These are phyloP conservation scores for Gaeumannomyces tritici DNA, from an alignment of 2,329 filamentous ascomycete species.

Conservation along the genomic window DNA sequence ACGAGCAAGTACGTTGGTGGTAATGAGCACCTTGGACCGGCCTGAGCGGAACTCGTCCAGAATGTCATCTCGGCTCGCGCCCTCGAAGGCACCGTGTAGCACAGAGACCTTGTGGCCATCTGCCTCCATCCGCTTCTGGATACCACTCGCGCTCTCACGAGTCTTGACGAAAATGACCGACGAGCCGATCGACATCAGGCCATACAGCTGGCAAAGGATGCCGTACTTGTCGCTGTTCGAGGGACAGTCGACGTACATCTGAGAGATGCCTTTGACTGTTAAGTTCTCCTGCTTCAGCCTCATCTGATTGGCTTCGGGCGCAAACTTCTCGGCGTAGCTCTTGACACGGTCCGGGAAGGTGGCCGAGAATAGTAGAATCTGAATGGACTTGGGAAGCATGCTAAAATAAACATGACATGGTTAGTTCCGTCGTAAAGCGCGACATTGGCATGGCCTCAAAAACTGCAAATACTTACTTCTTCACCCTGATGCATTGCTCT, in stretches of 20 bases:
- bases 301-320: conserved; percentile 76
- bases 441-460: background rate
- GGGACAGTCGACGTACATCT: conserved; percentile 93
- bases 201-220: conserved; percentile 85
- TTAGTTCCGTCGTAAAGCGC: conserved; percentile 6
- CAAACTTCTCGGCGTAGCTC: conserved; percentile 73
- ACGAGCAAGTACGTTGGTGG: conserved; percentile 91
- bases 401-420: conserved; percentile 28
- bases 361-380: conserved; percentile 91
- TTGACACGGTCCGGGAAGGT: conserved; percentile 84
- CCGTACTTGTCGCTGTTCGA: conserved; percentile 77
- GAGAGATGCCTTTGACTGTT: conserved; percentile 93
- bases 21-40: conserved; percentile 90
- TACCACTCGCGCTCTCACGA: conserved; percentile 74
- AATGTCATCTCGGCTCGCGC: conserved; percentile 69
- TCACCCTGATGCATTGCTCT: conserved; percentile 88
- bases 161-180: conserved; percentile 98
- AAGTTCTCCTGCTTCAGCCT: conserved; percentile 84
- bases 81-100: conserved; percentile 81
- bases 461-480: conserved; percentile 50
- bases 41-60: conserved; percentile 81
- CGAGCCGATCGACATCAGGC: conserved; percentile 89
- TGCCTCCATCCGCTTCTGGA: conserved; percentile 73
- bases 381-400: conserved; percentile 63
- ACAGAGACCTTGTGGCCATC: conserved; percentile 91